Percentiles rank a stretch among this genome's conserved stretches.
Evolutionary conservation across 345 rosid species (phyloP).

Genomic region (Turnera subulata): DNA sequence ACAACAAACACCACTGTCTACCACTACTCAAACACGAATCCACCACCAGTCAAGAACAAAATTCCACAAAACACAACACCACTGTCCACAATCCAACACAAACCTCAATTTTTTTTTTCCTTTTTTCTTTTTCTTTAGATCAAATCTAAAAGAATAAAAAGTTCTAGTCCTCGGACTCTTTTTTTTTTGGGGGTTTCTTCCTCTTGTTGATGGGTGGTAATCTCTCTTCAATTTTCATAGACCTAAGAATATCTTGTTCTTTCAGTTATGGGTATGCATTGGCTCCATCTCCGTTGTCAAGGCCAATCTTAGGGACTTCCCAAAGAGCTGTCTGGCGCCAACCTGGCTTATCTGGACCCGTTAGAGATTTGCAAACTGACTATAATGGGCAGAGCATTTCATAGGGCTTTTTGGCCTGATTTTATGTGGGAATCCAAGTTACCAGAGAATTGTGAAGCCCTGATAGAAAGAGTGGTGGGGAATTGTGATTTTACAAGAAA

Average conservation of each 20-base stretch:
- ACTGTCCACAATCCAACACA: too few relatives aligned
- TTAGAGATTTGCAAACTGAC: slow-evolving; percentile 77
- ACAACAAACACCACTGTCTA: too few relatives aligned
- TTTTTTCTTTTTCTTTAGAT: too few relatives aligned
- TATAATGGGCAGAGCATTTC: slow-evolving; percentile 66
- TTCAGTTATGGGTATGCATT: not conserved
- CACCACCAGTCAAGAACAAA: too few relatives aligned
- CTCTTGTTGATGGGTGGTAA: slow-evolving; percentile 91
- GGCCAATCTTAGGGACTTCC: slow-evolving; percentile 67
- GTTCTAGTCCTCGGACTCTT: too few relatives aligned
- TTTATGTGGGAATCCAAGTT: slow-evolving; percentile 89
- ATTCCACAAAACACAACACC: too few relatives aligned
- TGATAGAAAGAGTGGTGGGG: slow-evolving; percentile 51
- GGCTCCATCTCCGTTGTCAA: slow-evolving; percentile 13
- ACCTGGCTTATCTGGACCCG: slow-evolving; percentile 66
- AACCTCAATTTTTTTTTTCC: too few relatives aligned
- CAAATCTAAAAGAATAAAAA: too few relatives aligned
- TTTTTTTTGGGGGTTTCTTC: too few relatives aligned
- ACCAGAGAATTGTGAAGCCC: slow-evolving; percentile 55
- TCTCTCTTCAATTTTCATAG: slow-evolving; percentile 36
- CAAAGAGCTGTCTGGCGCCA: slow-evolving; percentile 77
- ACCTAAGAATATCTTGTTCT: slow-evolving; percentile 17
- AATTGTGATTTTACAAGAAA: slow-evolving; percentile 30
- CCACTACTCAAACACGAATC: too few relatives aligned
- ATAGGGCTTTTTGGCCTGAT: slow-evolving; percentile 93